Evolutionary conservation across 345 rosid species (phyloP), one percentile per base, ranked within the genome.

Genomic region (Turnera subulata): DNA sequence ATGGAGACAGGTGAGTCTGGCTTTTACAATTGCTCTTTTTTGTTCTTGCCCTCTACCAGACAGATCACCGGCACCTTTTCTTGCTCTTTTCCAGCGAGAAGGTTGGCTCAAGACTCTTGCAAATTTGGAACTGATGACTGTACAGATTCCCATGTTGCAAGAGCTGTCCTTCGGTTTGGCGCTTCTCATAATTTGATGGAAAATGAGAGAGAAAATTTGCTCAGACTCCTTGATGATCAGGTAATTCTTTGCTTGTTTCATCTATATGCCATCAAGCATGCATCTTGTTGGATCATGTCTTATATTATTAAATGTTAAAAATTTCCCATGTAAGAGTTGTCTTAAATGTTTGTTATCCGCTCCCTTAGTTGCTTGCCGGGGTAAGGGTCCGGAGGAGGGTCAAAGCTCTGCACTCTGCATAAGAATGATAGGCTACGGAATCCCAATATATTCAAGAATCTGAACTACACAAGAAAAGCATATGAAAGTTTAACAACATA

Each of bases 51-150:
- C 49, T 33, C 56, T 25, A 39, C 45, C 25, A 49, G 46, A 46
- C 56, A 67, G 53, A 66, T 15, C 4, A 0, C 52, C 12, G 13
- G 61, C 49, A 43, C 29, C 57, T 59, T 46, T 13, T 33, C 22
- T 68, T 19, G 5, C 7, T 29, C 6, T n/a, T 51, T 65, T 45
- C n/a, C 50, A 86, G 99, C 78, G 53, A 69, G 83, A 61, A 93
- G 77, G 78, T 81, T 93, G 74, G 84, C 96, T 37, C 91, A 85
- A 50, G 89, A 81, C 64, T 93, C 86, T 59, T 65, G 87, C 75
- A 84, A 89, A 55, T 85, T 80, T 66, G 97, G 90, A 60, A 67
- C 53, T 58, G 88, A 87, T 68, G 76, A 76, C 74, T 66, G 64
- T 55, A 66, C 66, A 4, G 59, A 64, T 51, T 66, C 78, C 50